phyloP scores from a whole-genome alignment of 2,329 filamentous ascomycete genomes.

The Cercospora sesami region DNA sequence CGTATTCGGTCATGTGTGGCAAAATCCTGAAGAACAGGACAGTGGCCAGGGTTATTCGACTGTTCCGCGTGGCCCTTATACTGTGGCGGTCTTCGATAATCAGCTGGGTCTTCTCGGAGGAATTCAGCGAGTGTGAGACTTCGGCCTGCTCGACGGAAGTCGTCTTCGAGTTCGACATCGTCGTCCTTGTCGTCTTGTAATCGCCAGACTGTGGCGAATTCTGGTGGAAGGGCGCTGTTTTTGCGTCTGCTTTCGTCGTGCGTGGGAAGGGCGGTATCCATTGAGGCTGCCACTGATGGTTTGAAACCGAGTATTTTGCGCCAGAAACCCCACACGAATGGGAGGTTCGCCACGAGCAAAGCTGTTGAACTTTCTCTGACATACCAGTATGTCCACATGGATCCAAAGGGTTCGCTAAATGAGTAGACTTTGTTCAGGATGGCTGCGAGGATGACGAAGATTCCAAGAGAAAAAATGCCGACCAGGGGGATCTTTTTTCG shows the following conservation, averaged over 20 bases:
- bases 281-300: conserved; percentile 1
- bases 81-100: neutral
- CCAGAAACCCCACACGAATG: conserved; percentile 60
- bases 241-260: conserved; percentile 7
- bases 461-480: conserved; percentile 58
- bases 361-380: conserved; percentile 61
- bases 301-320: conserved; percentile 43
- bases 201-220: conserved; percentile 15
- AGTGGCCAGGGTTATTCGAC: neutral
- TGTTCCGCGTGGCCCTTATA: neutral
- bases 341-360: conserved; percentile 61
- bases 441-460: conserved; percentile 58
- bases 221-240: conserved; percentile 15
- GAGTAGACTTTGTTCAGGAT: conserved; percentile 64
- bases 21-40: neutral
- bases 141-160: conserved; percentile 9
- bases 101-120: neutral
- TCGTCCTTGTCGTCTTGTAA: conserved; percentile 5
- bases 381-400: conserved; percentile 61
- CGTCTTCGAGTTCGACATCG: conserved; percentile 5
- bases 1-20: neutral
- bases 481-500: conserved; percentile 56
- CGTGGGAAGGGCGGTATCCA: neutral
- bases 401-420: conserved; percentile 57
- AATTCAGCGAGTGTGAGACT: conserved; percentile 7